These are phyloP conservation scores for Sphagnum magellanicum DNA, from an alignment of 228 moss, liverwort and hornwort genomes.

Conservation along the genomic window DNA sequence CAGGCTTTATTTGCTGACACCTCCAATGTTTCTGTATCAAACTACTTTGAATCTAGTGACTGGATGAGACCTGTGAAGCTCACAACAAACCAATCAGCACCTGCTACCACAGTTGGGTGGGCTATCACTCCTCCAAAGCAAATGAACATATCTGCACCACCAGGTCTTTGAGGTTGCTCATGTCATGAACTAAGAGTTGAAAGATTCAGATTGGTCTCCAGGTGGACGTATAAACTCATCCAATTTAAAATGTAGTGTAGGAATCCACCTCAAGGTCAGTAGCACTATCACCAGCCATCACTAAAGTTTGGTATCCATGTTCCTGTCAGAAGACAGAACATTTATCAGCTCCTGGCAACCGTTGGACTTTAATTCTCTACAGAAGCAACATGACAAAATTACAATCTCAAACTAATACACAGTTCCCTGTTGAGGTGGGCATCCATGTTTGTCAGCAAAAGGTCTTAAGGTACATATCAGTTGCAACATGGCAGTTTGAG, in stretches of 20 bases:
- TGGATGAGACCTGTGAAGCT: conserved; percentile 69
- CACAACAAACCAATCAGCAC: conserved; percentile 79
- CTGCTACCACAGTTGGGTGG: conserved; percentile 70
- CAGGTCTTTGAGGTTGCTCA: conserved; percentile 71
- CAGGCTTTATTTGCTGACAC: too few species aligned
- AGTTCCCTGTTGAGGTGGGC: too few species aligned
- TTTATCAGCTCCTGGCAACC: conserved; percentile 1
- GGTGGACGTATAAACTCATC: neutral
- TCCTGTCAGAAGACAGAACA: conserved; percentile 28
- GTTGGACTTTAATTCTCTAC: too few species aligned
- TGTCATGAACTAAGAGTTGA: neutral
- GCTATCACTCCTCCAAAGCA: conserved; percentile 83
- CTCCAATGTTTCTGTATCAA: too few species aligned
- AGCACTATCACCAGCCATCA: conserved; percentile 89
- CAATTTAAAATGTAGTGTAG: neutral
- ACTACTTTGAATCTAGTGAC: conserved; percentile 21
- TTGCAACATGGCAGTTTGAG: too few species aligned
- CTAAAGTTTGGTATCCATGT: conserved; percentile 64
- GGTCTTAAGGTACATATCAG: too few species aligned
- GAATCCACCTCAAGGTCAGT: conserved; percentile 68
- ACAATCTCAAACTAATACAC: too few species aligned
- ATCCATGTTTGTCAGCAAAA: too few species aligned
- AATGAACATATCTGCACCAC: conserved; percentile 83
- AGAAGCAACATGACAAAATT: too few species aligned
- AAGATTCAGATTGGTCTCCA: neutral